phyloP scores from a whole-genome alignment of 371 early-diverging fungal species.

The Capniomyces stellatus region DNA sequence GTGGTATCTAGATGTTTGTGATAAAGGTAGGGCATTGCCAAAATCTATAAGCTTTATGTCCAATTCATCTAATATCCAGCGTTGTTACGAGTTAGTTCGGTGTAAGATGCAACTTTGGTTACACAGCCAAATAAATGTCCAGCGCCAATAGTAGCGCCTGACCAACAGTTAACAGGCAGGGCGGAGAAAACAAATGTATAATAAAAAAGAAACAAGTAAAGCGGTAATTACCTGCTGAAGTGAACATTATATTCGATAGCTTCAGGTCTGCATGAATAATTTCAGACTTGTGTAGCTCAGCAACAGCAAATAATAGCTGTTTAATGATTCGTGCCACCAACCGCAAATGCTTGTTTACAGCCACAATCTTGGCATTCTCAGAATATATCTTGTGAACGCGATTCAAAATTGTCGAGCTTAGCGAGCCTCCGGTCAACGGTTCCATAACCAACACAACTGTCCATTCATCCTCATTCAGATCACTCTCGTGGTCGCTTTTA shows the following conservation, averaged over 20 bases:
- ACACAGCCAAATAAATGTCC: no score
- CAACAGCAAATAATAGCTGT: slow-evolving; percentile 19
- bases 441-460: slow-evolving; percentile 23
- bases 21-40: slow-evolving; percentile 20
- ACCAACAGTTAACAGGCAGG: no score
- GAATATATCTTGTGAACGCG: slow-evolving; percentile 11
- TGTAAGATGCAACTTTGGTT: no score
- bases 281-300: slow-evolving; percentile 12
- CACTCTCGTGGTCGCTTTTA: no score
- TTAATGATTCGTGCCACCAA: slow-evolving; percentile 14
- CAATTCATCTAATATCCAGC: slow-evolving; percentile 5
- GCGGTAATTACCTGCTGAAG: slow-evolving; percentile 4
- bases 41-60: slow-evolving; percentile 22
- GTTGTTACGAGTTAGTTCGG: no score
- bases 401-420: slow-evolving; percentile 15
- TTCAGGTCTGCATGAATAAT: slow-evolving; percentile 25
- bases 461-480: background rate
- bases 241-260: slow-evolving; percentile 21
- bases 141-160: no score
- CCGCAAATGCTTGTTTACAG: slow-evolving; percentile 14
- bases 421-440: slow-evolving; percentile 17
- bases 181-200: no score
- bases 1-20: slow-evolving; percentile 18
- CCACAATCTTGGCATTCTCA: slow-evolving; percentile 10
- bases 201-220: no score